Conservation (phyloP, 768 basidiomycete genomes). For the Cystofilobasidium bisporidii region DNA sequence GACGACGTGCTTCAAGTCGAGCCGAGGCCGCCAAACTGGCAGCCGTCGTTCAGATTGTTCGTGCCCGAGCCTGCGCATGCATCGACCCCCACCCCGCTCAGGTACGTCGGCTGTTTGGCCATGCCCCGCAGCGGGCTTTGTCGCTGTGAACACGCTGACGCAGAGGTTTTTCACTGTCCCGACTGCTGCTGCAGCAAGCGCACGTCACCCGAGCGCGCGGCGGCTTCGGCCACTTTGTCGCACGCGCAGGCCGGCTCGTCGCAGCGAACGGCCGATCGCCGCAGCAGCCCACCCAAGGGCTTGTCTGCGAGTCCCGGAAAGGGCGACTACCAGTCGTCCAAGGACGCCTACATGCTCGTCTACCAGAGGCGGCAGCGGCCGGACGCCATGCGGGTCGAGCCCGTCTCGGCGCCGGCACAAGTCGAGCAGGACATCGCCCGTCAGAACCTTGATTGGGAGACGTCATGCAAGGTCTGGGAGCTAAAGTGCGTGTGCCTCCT, state of each 20-base stretch:
- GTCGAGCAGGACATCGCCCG: conserved; percentile 5
- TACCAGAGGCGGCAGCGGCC: conserved; percentile 51
- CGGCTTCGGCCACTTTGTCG: conserved; percentile 40
- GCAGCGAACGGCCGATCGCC: background rate
- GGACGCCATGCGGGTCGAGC: background rate
- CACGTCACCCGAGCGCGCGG: background rate
- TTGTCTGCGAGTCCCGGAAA: background rate
- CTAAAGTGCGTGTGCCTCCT: conserved; percentile 43
- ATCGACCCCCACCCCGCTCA: background rate
- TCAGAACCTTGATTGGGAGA: conserved; percentile 51
- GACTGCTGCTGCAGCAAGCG: background rate
- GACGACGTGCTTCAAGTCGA: background rate
- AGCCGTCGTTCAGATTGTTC: background rate
- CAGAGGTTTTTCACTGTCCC: too few species aligned
- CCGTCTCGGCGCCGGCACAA: conserved; percentile 2
- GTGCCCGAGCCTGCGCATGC: background rate
- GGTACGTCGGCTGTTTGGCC: too few species aligned
- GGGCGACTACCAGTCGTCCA: conserved; percentile 44
- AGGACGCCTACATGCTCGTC: conserved; percentile 91
- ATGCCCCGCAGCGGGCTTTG: too few species aligned
- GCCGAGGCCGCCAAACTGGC: background rate
- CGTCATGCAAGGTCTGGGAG: conserved; percentile 48
- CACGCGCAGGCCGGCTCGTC: background rate
- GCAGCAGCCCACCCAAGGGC: background rate
- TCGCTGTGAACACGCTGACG: too few species aligned